Base-by-base conservation (phyloP, 2,329 filamentous ascomycete species). In the Botrytis aclada region DNA sequence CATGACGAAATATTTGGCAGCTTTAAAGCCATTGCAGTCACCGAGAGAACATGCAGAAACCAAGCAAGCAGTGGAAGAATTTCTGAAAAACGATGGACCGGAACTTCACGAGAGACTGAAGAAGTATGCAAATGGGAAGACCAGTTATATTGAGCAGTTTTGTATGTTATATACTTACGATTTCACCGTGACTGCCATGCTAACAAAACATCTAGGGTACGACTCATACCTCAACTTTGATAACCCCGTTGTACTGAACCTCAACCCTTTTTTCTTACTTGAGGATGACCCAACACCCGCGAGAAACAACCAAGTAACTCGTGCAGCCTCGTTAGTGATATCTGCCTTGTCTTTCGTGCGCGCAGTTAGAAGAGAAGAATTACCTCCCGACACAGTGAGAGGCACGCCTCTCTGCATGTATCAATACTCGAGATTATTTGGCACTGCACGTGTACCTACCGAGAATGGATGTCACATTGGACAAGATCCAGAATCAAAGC, bases 181-280 rank as follows among this genome's bases (percentile, higher is more conserved):
- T 5, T 29, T 60, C 22, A 29, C 9, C 32, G 2, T 70, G 45
- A 70, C 41, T 39, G 47, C 78, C 34, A 43, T 61, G 32, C 56
- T 72, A n/a, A 72, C 18, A 58, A 6, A 67, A 14, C 12, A 14
- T n/a, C 72, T 54, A 97, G 95, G 95, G 96, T 98, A 98, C 81
- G 96, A 99, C 82, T 98, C 96, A 43, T 99, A 98, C 81, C 87
- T 99, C 75, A 98, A 98, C 84, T 99, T 92, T 81, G 96, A 98
- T 81, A 98, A 98, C 80, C 95, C 96, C 0, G 96, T 99, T 58
- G 96, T 99, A 58, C 88, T 99, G 77, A 98, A 99, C 83, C 85
- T 99, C 76, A 99, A 99, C 80, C 96, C 96, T 0, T 99, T 99
- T 84, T 99, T 99, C 84, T 86, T 99, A 72, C 87, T 99, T 70